These are phyloP conservation scores for Cordyceps militaris DNA, from an alignment of 2,329 filamentous ascomycete genomes.

Conservation along the genomic window DNA sequence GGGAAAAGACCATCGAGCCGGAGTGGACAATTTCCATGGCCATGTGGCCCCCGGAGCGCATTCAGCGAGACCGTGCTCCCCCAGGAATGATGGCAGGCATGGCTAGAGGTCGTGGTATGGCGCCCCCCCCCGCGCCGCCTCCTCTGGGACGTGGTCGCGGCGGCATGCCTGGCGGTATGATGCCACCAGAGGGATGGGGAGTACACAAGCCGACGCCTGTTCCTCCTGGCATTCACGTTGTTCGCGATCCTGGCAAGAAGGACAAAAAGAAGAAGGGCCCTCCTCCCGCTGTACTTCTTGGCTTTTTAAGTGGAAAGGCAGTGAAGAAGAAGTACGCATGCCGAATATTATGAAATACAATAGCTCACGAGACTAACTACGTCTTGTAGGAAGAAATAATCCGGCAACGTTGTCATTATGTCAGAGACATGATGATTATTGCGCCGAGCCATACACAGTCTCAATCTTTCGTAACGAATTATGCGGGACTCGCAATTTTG, in stretches of 20 bases:
- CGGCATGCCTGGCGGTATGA: conserved; percentile 15
- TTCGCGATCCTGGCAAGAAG: conserved; percentile 15
- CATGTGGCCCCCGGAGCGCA: conserved; percentile 49
- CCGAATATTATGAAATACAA: too few relatives aligned
- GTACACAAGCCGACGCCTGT: not conserved
- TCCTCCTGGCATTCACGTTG: conserved; percentile 20
- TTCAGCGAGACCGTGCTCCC: not conserved
- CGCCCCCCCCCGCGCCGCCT: not conserved
- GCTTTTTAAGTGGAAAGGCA: conserved; percentile 23
- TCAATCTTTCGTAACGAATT: not conserved
- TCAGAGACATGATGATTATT: not conserved
- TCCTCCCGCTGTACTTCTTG: conserved; percentile 17
- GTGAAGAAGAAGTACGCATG: conserved; percentile 26
- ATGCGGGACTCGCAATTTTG: not conserved
- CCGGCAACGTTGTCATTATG: not conserved
- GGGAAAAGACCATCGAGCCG: conserved; percentile 74
- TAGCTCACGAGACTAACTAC: not conserved
- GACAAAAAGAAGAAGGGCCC: conserved; percentile 21
- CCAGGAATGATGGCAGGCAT: conserved; percentile 8
- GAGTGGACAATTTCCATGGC: conserved; percentile 52
- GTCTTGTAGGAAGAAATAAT: conserved; percentile 7
- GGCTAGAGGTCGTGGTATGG: conserved; percentile 7
- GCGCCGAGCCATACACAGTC: not conserved
- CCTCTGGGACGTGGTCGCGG: conserved; percentile 10
- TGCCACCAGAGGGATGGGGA: conserved; percentile 19